A percentile compares a stretch with the other conserved stretches of the same genome.
These are phyloP conservation scores for Fusarium paranaense DNA, from an alignment of 2,329 filamentous ascomycete species.

Conservation along the genomic window DNA sequence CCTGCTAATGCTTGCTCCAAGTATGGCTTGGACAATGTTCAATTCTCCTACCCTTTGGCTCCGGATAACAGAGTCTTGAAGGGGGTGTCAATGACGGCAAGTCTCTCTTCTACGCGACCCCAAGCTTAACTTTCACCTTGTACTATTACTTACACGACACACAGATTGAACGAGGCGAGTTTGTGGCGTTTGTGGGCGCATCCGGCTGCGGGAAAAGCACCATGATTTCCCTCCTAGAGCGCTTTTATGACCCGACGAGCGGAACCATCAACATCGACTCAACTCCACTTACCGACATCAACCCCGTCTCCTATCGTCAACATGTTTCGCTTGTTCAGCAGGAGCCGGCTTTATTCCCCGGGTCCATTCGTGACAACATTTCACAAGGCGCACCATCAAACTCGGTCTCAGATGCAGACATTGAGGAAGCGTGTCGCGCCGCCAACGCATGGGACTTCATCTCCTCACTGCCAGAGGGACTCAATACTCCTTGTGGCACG, in stretches of 20 bases:
- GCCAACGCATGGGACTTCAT: constrained; percentile 61
- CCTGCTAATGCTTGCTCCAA: neutral
- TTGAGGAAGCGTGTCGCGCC: constrained; percentile 58
- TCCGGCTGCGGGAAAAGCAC: constrained; percentile 72
- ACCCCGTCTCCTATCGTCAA: constrained; percentile 46
- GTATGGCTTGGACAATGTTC: neutral
- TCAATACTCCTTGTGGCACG: constrained; percentile 70
- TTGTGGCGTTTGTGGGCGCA: constrained; percentile 56
- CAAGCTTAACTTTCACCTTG: neutral
- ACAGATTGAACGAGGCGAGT: neutral
- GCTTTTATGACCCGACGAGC: constrained; percentile 54
- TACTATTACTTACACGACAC: neutral
- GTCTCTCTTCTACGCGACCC: neutral
- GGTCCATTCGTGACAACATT: constrained; percentile 67
- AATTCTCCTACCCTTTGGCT: neutral
- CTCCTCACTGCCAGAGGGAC: constrained; percentile 53
- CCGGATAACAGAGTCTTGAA: neutral
- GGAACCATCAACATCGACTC: constrained; percentile 47
- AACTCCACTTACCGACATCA: constrained; percentile 39
- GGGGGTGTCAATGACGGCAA: neutral
- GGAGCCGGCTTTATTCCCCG: constrained; percentile 56
- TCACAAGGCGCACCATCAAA: constrained; percentile 53
- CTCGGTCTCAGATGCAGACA: constrained; percentile 36
- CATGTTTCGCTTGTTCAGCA: constrained; percentile 55
- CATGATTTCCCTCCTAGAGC: constrained; percentile 62